These are phyloP conservation scores for Monosporozyma aquatica DNA, from an alignment of 805 yeast genomes.

Conservation along the genomic window DNA sequence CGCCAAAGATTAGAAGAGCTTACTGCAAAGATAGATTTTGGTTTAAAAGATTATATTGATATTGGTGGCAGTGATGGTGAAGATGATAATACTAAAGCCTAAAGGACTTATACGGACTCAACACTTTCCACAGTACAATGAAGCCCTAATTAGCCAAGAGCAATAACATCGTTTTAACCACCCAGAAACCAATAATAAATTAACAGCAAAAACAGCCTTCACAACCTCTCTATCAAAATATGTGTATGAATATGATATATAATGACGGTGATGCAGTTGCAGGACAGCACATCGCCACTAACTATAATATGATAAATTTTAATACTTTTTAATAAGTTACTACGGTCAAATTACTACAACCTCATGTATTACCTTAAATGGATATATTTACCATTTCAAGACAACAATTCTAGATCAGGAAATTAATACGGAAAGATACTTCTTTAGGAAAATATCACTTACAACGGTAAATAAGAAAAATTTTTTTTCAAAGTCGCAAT, in stretches of 20 bases:
- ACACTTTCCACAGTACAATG: too few relatives aligned
- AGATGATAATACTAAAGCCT: not conserved
- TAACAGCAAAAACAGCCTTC: too few relatives aligned
- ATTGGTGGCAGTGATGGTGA: slow-evolving; percentile 3
- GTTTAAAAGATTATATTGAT: slow-evolving; percentile 5
- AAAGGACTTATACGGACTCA: too few relatives aligned
- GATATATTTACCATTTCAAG: too few relatives aligned
- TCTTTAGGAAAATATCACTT: not conserved
- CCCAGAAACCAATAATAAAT: not conserved
- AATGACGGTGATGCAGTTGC: slow-evolving; percentile 1
- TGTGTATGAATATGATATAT: not conserved
- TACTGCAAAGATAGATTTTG: slow-evolving; percentile 1
- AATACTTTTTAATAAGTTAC: too few relatives aligned
- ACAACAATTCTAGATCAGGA: not conserved
- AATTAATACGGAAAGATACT: not conserved
- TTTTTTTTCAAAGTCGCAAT: slow-evolving; percentile 1
- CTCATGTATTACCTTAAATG: too few relatives aligned
- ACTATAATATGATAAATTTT: not conserved
- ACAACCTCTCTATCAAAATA: not conserved
- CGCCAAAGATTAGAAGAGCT: not conserved
- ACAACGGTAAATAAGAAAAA: too few relatives aligned
- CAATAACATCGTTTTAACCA: not conserved
- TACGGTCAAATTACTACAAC: too few relatives aligned
- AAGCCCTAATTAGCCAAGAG: too few relatives aligned
- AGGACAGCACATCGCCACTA: slow-evolving; percentile 1